Base-by-base conservation (phyloP, 169 alveolate genomes). In the Perkinsus chesapeaki region DNA sequence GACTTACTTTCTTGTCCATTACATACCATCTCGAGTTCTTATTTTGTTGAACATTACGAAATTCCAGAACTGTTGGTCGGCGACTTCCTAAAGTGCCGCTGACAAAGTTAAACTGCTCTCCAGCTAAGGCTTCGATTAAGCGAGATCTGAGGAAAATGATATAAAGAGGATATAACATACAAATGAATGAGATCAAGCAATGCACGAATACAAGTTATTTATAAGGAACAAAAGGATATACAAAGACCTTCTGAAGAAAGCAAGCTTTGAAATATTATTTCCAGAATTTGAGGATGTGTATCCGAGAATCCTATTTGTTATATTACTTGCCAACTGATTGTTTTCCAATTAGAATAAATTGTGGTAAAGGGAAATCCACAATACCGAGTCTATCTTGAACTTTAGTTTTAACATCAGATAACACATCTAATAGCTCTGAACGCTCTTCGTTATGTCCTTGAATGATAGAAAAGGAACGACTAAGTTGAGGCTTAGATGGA, bases 281-380 rank as follows among this genome's bases (percentile, higher is more conserved):
- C n/a, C n/a, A 5, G 60, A 43, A 43, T 43, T 43, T 60, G 82
- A 7, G 82, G 12, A 12, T 27, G 3, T 5, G 27, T 5, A 60
- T 12, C n/a, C n/a, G 37, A 5, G 82, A 60, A 1, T 60, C 82
- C 7, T 0, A 27, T 34, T 1, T 23, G 27, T 60, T 23, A 60
- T n/a, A n/a, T 60, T 16, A 60, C 92, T 94, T 94, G 93, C 95
- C 95, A 20, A 94, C 95, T 27, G 94, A 92, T 43, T 94, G 95
- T 39, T 93, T 90, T 39, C 95, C 95, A 27, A 94, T 92, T 39
- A 94, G 43, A 39, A 94, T 92, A 93, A 94, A 94, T 73, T 94
- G 95, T 12, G 95, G 95, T 90, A 94, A 91, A 10, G 95, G 95
- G 92, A 93, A 93, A 37, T 93, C 95, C 36, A 39, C 92, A 36